Evolutionary conservation across 345 rosid species (phyloP), one percentile per base, ranked within the genome.

Genomic region (Hypericum perforatum): DNA sequence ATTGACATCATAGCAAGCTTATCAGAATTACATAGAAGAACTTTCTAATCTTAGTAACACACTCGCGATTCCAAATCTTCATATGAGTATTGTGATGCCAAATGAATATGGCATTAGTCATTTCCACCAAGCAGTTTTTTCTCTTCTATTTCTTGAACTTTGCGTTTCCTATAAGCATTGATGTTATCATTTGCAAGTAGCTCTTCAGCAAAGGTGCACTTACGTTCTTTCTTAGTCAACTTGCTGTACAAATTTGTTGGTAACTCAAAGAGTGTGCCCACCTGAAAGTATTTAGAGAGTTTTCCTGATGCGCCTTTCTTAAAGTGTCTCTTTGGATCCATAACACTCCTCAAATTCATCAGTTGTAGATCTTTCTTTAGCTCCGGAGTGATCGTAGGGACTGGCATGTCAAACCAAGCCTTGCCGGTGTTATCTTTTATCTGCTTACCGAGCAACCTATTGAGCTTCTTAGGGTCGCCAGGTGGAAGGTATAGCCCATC

Each of bases 401-500:
- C 97, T 9, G 97, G 86, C 98, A 88, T 85, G 66, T 83, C 89
- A 68, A 92, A 88, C 95, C 97, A 92, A 57, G 63, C 67, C 8
- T 74, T 72, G 6, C 96, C 94, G 11, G 81, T 60, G 0, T 89
- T 81, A 56, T 92, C 89, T 67, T 88, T 85, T 58, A 70, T 38
- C 64, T 88, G 86, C 60, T 73, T 88, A 63, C 68, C 80, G 52
- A 68, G 70, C 49, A 92, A 58, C 59, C 77, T 92, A 69, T 82
- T 85, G 14, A 88, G 29, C 69, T 88, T 80, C 13, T 8, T 72
- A 39, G 98, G 95, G 69, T 83, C 63, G 39, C 59, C 78, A 29
- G 95, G 90, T 0, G 89, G 85, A 14, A 92, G 72, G 69, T 72
- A 92, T 32, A 92, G 70, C 13, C 91, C 94, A 69, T 88, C 91